Evolutionary conservation across 2,329 filamentous ascomycete species (phyloP), one percentile per base, ranked within the genome.

Genomic region (Aspergillus fischeri): DNA sequence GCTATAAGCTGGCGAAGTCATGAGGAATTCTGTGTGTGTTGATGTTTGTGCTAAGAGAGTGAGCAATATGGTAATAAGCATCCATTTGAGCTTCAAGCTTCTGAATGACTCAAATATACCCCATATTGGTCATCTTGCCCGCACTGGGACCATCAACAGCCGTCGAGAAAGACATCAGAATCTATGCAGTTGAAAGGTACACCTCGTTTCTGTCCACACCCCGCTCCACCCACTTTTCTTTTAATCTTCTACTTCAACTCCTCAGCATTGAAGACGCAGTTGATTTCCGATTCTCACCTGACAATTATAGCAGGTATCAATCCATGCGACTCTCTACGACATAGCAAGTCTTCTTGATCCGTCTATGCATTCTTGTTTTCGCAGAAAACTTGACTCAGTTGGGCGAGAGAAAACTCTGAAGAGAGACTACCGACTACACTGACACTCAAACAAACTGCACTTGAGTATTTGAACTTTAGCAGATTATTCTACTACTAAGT

Each of bases 1-100:
- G n/a, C 55, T 57, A 28, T 66, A 68, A 1, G 55, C 51, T 11
- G 61, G 48, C 38, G 65, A 67, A 5, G 63, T 54, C 65, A 67
- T 68, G 9, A 63, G 21, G 21, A 20, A 53, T 45, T 28, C 48
- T 47, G 17, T 27, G 14, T 25, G 35, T 44, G n/a, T 53, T 11
- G 35, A 42, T 44, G 6, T 20, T 20, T 38, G n/a, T 14, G 11
- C 4, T 14, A 35, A 17, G 32, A 35, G 11, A 35, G 4, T 4
- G 11, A 35, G 0, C 32, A 6, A 2, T 1, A 17, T 6, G 32
- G 32, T 35, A 17, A 3, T 5, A 7, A 35, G 4, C 11, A 6
- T 35, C 32, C 2, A 35, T 35, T 35, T 17, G 14, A 38, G 17
- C 32, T 3, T 7, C 5, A 38, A 38, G 5, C 14, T 38, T 38